Base-by-base conservation (phyloP, 169 alveolate species). In the Plasmodium gaboni region DNA sequence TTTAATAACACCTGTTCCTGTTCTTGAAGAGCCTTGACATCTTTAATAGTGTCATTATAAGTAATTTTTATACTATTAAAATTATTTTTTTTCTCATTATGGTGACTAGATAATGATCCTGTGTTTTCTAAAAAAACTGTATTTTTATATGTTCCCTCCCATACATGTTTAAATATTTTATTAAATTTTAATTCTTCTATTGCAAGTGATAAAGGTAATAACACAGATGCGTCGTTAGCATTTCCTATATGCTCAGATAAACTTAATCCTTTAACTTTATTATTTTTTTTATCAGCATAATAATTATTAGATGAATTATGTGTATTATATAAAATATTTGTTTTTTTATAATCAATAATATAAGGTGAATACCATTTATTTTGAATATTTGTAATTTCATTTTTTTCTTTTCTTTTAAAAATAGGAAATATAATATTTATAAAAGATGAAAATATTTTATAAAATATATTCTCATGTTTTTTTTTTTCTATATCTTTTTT, bases 191-290 rank as follows among this genome's bases (percentile, higher is more conserved):
- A 60, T 60, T 70, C 92, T 8, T 86, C 73, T 19, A 86, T 71
- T 1, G 92, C 92, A 42, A 86, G 61, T 5, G 92, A 86, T 5
- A 86, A 44, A 7, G 92, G 92, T n/a, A 65, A 57, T 8, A 86
- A 24, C n/a, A 86, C 70, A 6, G 63, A 38, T 1, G 42, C 44
- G 5, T 19, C 63, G 19, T 71, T 70, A 0, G 65, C 12, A 24
- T 86, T 74, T 60, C 61, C 86, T 24, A 86, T 8, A 26, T 86
- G 65, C n/a, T 86, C 87, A 0, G 76, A 74, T 57, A 86, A 44
- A 46, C 26, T 24, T n/a, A 72, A 38, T 8, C 92, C 92, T 59
- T 86, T 86, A n/a, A 86, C 24, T 48, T 70, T 86, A 42, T 86
- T 8, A 19, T 86, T 86, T 10, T 28, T 70, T 6, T 65, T 65